Evolutionary conservation across 2,329 filamentous ascomycete genomes (phyloP).

Genomic region (Diplodia corticola): DNA sequence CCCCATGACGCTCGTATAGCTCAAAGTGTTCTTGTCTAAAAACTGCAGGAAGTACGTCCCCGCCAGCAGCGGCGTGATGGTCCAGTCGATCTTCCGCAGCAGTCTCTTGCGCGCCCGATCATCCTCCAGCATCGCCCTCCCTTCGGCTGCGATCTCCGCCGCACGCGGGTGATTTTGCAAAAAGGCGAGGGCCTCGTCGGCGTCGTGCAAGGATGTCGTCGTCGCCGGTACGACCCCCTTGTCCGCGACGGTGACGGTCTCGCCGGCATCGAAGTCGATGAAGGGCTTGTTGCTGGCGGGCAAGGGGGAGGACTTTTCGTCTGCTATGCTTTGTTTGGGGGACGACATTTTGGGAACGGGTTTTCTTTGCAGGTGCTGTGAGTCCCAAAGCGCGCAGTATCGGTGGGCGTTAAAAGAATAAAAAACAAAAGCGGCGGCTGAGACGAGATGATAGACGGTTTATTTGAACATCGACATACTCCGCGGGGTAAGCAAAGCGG

Average conservation of each 20-base stretch:
- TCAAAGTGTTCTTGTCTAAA: constrained; percentile 62
- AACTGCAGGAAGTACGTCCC: constrained; percentile 64
- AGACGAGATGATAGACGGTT: not conserved
- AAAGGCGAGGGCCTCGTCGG: constrained; percentile 42
- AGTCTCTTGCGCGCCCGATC: constrained; percentile 21
- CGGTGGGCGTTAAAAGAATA: too few species aligned
- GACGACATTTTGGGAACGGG: not conserved
- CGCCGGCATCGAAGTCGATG: not conserved
- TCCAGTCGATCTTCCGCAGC: constrained; percentile 23
- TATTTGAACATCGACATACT: not conserved
- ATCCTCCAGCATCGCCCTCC: constrained; percentile 31
- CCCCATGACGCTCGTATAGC: constrained; percentile 64
- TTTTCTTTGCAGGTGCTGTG: too few species aligned
- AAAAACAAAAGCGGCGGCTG: not conserved
- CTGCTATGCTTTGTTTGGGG: not conserved
- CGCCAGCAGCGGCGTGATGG: constrained; percentile 42
- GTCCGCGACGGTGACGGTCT: not conserved
- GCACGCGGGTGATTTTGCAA: constrained; percentile 34
- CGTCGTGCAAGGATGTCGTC: constrained; percentile 27
- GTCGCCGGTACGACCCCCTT: not conserved
- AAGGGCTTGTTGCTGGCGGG: not conserved
- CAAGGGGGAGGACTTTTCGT: not conserved
- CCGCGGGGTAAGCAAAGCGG: not conserved
- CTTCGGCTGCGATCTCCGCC: constrained; percentile 33
- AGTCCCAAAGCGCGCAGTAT: not conserved